Evolutionary conservation across 805 yeast species (phyloP).

Genomic region (Blastobotrys terrestris): DNA sequence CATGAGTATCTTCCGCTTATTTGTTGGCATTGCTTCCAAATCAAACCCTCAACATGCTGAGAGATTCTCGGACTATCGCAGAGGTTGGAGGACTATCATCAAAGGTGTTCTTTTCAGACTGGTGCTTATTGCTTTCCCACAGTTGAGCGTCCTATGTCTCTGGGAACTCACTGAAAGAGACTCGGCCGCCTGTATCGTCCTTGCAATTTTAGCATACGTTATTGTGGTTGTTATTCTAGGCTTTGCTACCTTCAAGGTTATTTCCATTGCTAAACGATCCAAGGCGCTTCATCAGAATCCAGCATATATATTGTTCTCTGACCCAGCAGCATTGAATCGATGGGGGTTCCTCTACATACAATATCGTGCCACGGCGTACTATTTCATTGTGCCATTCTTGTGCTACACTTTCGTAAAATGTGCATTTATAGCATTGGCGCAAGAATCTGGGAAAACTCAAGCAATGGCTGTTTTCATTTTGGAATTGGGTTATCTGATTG

Average conservation of each 20-base stretch:
- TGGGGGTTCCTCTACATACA: conserved; percentile 92
- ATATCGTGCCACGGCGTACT: conserved; percentile 80
- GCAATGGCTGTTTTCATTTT: conserved; percentile 69
- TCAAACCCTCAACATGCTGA: conserved; percentile 53
- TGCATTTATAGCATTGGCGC: conserved; percentile 80
- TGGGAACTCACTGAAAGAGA: conserved; percentile 88
- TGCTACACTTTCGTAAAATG: conserved; percentile 66
- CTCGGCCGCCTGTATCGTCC: conserved; percentile 74
- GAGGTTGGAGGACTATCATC: conserved; percentile 74
- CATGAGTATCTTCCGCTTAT: conserved; percentile 59
- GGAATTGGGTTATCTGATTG: conserved; percentile 64
- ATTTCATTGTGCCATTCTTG: conserved; percentile 66
- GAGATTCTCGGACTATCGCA: conserved; percentile 70
- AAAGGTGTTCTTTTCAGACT: conserved; percentile 87
- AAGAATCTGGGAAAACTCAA: conserved; percentile 72
- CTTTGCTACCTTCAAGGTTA: conserved; percentile 71
- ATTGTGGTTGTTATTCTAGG: conserved; percentile 52
- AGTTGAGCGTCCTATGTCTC: conserved; percentile 67
- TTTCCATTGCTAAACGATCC: conserved; percentile 69
- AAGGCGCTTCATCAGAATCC: conserved; percentile 74
- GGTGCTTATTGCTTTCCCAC: conserved; percentile 81
- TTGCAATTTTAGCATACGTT: conserved; percentile 66
- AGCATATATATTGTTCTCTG: conserved; percentile 85
- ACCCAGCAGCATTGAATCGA: conserved; percentile 68
- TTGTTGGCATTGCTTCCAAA: conserved; percentile 56